phyloP scores from a whole-genome alignment of 148 eudicot genomes.

The Gaultheria prostrata region DNA sequence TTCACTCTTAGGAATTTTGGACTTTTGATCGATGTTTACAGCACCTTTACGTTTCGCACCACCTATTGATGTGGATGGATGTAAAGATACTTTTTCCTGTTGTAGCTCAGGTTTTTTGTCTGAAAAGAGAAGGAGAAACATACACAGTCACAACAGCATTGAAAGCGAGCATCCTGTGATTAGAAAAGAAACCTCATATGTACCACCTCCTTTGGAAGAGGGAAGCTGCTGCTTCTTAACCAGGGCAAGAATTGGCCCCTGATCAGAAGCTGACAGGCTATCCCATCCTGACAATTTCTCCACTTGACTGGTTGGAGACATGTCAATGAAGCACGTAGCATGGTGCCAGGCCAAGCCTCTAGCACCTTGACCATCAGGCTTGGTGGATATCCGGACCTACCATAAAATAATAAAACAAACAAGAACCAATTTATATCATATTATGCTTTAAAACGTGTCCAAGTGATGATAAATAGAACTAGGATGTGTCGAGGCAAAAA shows the following conservation, averaged over 20 bases:
- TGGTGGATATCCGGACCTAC: conserved; percentile 86
- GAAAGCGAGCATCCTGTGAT: neutral
- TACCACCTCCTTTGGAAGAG: conserved; percentile 41
- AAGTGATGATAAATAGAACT: neutral
- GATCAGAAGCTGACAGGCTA: conserved; percentile 60
- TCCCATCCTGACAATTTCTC: conserved; percentile 78
- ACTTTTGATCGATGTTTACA: conserved; percentile 39
- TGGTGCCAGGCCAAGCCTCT: conserved; percentile 85
- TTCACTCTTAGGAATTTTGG: conserved; percentile 54
- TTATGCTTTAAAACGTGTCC: neutral
- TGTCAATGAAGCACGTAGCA: conserved; percentile 67
- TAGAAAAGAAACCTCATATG: neutral
- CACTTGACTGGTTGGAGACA: conserved; percentile 47
- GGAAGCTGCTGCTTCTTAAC: conserved; percentile 43
- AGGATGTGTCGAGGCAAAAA: neutral
- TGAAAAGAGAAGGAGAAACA: conserved; percentile 24
- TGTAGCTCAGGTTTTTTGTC: conserved; percentile 32
- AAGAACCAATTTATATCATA: neutral
- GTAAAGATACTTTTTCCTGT: conserved; percentile 28
- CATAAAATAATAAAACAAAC: conserved; percentile 8
- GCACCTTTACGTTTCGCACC: conserved; percentile 61
- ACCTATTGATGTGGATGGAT: conserved; percentile 27
- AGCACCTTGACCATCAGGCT: conserved; percentile 75
- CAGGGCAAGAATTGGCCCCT: conserved; percentile 44
- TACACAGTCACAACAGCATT: neutral